Conservation (phyloP, 78 protist species). For the Dictyostelium discoideum region DNA sequence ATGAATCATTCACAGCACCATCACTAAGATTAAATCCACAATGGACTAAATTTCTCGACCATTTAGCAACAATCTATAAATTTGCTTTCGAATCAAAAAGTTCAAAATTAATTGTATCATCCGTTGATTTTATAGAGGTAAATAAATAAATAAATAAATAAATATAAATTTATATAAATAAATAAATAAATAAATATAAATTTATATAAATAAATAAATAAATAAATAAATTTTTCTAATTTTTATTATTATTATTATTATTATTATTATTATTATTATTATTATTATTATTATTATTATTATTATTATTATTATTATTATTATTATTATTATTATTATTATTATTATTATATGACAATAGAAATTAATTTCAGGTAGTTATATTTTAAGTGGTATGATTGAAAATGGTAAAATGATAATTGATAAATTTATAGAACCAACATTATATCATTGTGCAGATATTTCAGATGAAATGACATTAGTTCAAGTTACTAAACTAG, state of each 20-base stretch:
- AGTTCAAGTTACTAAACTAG: constrained; percentile 44
- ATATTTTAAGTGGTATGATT: constrained; percentile 41
- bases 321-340: too few relatives aligned
- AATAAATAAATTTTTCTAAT: not conserved
- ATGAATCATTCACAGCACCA: not conserved
- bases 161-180: too few relatives aligned
- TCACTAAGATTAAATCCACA: not conserved
- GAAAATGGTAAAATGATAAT: constrained; percentile 21
- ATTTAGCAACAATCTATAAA: constrained; percentile 28
- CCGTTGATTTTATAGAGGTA: constrained; percentile 63
- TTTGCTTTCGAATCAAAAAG: constrained; percentile 33
- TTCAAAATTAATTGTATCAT: constrained; percentile 27
- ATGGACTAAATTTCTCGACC: constrained; percentile 23
- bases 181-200: too few relatives aligned
- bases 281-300: too few relatives aligned
- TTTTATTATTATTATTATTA: not conserved
- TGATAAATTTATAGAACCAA: constrained; percentile 69
- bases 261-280: too few relatives aligned
- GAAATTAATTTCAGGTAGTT: constrained; percentile 69
- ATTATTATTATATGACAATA: too few relatives aligned
- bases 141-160: not conserved
- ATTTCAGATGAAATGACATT: constrained; percentile 71
- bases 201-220: too few relatives aligned
- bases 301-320: too few relatives aligned
- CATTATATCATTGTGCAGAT: constrained; percentile 49